Evolutionary conservation across 257 asterid species (phyloP).

Genomic region (Eucommia ulmoides): DNA sequence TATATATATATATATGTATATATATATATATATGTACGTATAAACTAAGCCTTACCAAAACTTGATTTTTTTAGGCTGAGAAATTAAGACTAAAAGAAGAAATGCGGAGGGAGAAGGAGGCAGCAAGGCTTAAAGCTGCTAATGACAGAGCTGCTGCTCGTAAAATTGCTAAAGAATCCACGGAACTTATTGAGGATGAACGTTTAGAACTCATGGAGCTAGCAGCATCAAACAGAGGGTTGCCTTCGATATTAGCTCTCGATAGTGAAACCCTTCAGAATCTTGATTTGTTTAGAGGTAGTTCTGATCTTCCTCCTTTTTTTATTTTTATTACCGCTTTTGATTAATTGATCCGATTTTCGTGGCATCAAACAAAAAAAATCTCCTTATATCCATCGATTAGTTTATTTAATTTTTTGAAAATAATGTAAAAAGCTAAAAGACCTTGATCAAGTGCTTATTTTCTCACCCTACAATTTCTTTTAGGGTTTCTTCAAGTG

Average conservation of each 20-base stretch:
- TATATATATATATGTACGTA: too few relatives aligned
- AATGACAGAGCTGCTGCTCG: constrained; percentile 77
- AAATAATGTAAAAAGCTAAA: too few relatives aligned
- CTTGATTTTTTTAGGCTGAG: constrained; percentile 68
- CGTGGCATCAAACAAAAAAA: too few relatives aligned
- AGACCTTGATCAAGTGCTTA: too few relatives aligned
- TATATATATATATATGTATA: too few relatives aligned
- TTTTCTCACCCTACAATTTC: too few relatives aligned
- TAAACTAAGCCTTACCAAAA: too few relatives aligned
- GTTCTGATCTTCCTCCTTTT: too few relatives aligned
- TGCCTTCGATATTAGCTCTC: constrained; percentile 56
- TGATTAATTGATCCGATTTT: not conserved
- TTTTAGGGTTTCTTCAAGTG: too few relatives aligned
- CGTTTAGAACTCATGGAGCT: constrained; percentile 79
- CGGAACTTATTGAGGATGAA: constrained; percentile 69
- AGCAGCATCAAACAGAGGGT: constrained; percentile 47
- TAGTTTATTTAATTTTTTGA: too few relatives aligned
- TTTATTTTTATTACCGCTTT: too few relatives aligned
- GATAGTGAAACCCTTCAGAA: constrained; percentile 48
- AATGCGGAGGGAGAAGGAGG: constrained; percentile 75
- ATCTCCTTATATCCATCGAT: too few relatives aligned
- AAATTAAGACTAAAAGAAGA: constrained; percentile 74
- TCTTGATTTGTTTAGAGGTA: constrained; percentile 53
- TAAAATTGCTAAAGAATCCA: constrained; percentile 68
- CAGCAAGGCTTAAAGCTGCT: constrained; percentile 84